Percentiles rank a stretch among this genome's conserved stretches.
These are phyloP conservation scores for Chlorella sp. DNA, from an alignment of 139 green algal genomes.

Conservation along the genomic window DNA sequence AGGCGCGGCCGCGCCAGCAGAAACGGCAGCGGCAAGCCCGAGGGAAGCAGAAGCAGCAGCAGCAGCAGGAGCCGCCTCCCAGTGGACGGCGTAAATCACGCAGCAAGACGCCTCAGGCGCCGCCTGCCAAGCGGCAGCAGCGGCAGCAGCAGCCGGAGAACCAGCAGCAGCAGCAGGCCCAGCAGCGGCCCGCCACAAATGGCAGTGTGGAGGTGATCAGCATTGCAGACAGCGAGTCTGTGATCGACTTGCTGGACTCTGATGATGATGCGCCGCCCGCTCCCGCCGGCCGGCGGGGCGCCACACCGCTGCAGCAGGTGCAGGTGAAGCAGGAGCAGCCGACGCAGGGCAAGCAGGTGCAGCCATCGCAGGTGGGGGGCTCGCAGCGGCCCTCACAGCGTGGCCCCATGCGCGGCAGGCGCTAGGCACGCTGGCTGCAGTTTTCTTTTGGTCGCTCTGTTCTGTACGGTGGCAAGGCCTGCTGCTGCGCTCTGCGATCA, in stretches of 20 bases:
- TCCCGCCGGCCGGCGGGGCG: not conserved
- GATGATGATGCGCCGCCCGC: not conserved
- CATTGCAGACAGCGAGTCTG: not conserved
- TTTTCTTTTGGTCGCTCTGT: too few species aligned
- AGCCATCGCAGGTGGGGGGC: not conserved
- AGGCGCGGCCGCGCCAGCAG: not conserved
- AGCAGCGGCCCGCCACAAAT: not conserved
- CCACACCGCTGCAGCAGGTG: not conserved
- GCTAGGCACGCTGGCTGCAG: not conserved
- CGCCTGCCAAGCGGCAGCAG: not conserved
- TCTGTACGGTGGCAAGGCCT: too few species aligned
- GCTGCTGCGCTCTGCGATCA: too few species aligned
- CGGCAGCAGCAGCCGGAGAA: constrained; percentile 4
- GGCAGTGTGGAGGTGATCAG: not conserved
- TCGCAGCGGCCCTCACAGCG: not conserved
- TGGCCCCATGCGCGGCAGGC: not conserved
- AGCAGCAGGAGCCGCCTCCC: not conserved
- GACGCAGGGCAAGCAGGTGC: not conserved
- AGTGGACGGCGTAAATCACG: not conserved
- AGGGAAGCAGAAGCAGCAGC: not conserved
- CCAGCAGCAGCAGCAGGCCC: not conserved
- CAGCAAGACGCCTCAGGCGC: not conserved
- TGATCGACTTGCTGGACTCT: not conserved
- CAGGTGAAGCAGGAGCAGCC: constrained; percentile 1
- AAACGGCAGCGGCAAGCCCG: not conserved